These are phyloP conservation scores for Aristolochia californica DNA, from an alignment of 164 flowering plant species.

Conservation along the genomic window DNA sequence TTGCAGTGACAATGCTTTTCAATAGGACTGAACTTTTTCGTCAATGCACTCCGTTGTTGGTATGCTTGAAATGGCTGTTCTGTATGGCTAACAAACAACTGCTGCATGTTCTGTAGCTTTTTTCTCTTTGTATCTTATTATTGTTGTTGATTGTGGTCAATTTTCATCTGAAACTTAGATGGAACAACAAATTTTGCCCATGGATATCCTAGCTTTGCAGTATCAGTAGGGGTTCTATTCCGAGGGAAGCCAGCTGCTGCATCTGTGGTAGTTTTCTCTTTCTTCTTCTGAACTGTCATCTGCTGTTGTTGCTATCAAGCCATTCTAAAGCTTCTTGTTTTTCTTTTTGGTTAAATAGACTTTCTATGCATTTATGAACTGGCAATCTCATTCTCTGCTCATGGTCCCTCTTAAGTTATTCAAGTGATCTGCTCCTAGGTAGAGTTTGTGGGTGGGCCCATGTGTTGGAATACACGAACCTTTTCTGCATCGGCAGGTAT, in stretches of 20 bases:
- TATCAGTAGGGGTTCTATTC: conserved; percentile 85
- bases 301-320: background rate
- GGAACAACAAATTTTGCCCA: conserved; percentile 99
- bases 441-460: conserved; percentile 94
- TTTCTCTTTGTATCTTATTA: background rate
- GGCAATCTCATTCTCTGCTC: background rate
- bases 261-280: conserved; percentile 53
- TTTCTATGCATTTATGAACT: background rate
- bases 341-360: background rate
- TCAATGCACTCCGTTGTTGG: too few species aligned
- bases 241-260: conserved; percentile 95
- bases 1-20: too few species aligned
- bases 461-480: conserved; percentile 89
- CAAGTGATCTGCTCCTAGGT: conserved; percentile 34
- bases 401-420: background rate
- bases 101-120: too few species aligned
- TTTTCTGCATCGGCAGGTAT: conserved; percentile 87
- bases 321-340: background rate
- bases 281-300: background rate
- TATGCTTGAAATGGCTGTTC: too few species aligned
- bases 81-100: too few species aligned
- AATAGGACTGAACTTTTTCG: too few species aligned
- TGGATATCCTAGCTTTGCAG: conserved; percentile 94
- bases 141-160: background rate
- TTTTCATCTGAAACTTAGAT: conserved; percentile 33